Percentiles rank a stretch among this genome's conserved stretches.
These are phyloP conservation scores for Pythium apleroticum DNA, from an alignment of 352 stramenopile genomes.

Conservation along the genomic window DNA sequence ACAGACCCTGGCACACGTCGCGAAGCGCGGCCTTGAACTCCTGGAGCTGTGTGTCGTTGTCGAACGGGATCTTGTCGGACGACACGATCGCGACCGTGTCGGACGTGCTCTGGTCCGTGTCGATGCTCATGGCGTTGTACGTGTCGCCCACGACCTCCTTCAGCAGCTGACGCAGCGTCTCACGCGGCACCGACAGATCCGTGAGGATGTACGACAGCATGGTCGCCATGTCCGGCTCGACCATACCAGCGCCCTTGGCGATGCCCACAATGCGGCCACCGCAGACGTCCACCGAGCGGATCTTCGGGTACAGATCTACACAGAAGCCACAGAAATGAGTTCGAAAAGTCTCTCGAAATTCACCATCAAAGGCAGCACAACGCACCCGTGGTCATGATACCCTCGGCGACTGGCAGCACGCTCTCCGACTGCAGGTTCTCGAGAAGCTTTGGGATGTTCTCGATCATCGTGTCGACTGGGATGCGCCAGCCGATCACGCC, in stretches of 20 bases:
- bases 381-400: constrained; percentile 97
- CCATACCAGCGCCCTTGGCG: constrained; percentile 98
- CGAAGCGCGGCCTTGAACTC: constrained; percentile 93
- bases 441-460: constrained; percentile 75
- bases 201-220: constrained; percentile 91
- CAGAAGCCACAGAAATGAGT: constrained; percentile 1
- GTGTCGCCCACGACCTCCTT: constrained; percentile 81
- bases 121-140: constrained; percentile 95
- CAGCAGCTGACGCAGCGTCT: constrained; percentile 78
- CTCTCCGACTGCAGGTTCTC: constrained; percentile 92
- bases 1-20: constrained; percentile 92
- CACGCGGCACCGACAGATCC: constrained; percentile 78
- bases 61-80: constrained; percentile 91
- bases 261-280: constrained; percentile 95
- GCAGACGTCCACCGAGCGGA: constrained; percentile 79
- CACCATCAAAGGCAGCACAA: neutral
- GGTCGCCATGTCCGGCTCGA: constrained; percentile 96
- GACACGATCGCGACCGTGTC: constrained; percentile 97
- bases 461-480: constrained; percentile 91
- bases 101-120: constrained; percentile 98
- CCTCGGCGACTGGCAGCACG: constrained; percentile 91
- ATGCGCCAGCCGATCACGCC: constrained; percentile 98
- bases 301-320: constrained; percentile 88
- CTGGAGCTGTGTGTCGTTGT: constrained; percentile 59
- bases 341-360: neutral